A percentile compares a stretch with the other conserved stretches of the same genome.
These are phyloP conservation scores for Syzygium aromaticum DNA, from an alignment of 345 rosid species.

Conservation along the genomic window DNA sequence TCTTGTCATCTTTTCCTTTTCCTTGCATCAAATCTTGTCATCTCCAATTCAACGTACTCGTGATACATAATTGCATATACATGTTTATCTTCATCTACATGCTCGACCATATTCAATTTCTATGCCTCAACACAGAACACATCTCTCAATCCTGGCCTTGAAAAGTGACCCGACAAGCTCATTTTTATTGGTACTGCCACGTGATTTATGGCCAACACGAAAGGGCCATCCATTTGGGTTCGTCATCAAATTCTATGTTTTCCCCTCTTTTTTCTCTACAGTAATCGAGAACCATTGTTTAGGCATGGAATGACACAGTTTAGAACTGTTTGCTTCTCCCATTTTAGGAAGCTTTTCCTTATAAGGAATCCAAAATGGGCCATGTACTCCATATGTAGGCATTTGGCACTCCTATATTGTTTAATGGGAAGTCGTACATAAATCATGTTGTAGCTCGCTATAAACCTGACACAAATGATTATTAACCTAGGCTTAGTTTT, in stretches of 20 bases:
- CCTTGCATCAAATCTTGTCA: neutral
- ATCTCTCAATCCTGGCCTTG: constrained; percentile 23
- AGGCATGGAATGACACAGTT: neutral
- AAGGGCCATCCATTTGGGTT: constrained; percentile 15
- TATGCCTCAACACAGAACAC: constrained; percentile 9
- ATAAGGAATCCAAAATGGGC: constrained; percentile 11
- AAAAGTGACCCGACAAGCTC: constrained; percentile 57
- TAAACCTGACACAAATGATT: neutral
- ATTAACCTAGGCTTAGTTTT: neutral
- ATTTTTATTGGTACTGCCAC: constrained; percentile 29
- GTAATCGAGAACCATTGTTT: neutral
- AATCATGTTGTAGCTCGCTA: neutral
- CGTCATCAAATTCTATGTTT: constrained; percentile 2
- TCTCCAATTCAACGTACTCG: neutral
- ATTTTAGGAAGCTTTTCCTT: constrained; percentile 34
- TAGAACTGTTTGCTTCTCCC: constrained; percentile 5
- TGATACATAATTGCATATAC: neutral
- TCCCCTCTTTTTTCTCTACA: neutral
- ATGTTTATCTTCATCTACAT: constrained; percentile 27
- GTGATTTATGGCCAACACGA: constrained; percentile 30
- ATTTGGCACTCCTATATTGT: constrained; percentile 8
- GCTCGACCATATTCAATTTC: constrained; percentile 28
- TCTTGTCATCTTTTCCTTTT: constrained; percentile 16
- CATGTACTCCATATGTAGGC: constrained; percentile 10
- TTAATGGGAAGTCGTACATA: neutral